A percentile compares a stretch with the other conserved stretches of the same genome.
Conservation (phyloP, 768 basidiomycete species). For the Exsudoporus frostii region DNA sequence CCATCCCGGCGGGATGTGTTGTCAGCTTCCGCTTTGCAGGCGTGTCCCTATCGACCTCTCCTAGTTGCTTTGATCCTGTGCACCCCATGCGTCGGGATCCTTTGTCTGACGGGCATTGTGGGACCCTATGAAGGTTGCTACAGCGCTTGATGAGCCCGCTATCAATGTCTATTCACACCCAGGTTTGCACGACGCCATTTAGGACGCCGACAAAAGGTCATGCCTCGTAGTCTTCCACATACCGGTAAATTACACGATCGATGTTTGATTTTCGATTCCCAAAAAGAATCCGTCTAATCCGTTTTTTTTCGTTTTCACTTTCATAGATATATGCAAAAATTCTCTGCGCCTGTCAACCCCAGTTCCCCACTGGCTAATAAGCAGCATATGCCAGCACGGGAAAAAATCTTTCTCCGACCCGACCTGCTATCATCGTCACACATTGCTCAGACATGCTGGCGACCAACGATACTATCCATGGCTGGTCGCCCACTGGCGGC, state of each 20-base stretch:
- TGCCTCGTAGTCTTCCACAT: background rate
- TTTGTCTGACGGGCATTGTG: background rate
- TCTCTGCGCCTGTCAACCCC: background rate
- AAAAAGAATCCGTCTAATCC: slow-evolving; percentile 8
- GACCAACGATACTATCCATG: slow-evolving; percentile 12
- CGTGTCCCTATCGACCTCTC: background rate
- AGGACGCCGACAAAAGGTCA: background rate
- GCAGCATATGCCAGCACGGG: background rate
- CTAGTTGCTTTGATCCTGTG: background rate
- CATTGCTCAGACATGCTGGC: slow-evolving; percentile 8
- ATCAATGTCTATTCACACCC: too few species aligned
- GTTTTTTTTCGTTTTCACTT: slow-evolving; percentile 6
- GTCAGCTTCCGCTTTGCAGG: background rate
- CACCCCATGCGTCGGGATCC: background rate
- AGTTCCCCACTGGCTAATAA: slow-evolving; percentile 10
- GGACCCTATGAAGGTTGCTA: background rate
- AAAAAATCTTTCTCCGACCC: background rate
- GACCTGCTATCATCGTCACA: background rate
- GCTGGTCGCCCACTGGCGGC: slow-evolving; percentile 29
- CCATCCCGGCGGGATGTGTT: background rate
- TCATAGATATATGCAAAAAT: background rate
- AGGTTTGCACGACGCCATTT: background rate
- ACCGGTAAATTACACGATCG: slow-evolving; percentile 10
- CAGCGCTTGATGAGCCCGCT: background rate
- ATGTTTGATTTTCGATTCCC: slow-evolving; percentile 13